Base-by-base conservation (phyloP, 2,329 filamentous ascomycete species). In the Trichoderma citrinoviride region DNA sequence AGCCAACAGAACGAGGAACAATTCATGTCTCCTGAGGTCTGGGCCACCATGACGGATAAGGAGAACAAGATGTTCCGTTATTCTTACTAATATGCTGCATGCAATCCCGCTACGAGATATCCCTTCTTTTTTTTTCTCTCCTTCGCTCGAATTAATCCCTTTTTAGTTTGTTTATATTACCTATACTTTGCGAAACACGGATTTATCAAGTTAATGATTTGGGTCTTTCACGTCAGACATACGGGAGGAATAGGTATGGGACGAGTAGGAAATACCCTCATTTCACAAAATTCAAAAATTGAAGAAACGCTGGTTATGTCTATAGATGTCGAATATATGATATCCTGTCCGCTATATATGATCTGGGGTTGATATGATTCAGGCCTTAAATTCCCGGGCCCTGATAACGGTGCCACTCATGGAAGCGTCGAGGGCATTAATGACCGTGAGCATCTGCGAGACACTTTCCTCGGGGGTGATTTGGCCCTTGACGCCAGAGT, bases 31-130 rank as follows among this genome's bases (percentile, higher is more conserved):
- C 77, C 75, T 2, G 77, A 81, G 65, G 75, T 76, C 5, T 86
- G 77, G 80, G 75, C 75, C 43, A 78, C 80, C 25, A 73, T 84
- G 76, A 87, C 85, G 7, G 85, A 87, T 66, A 79, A 73, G 70
- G 81, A 87, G 74, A 87, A 88, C 69, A 80, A 79, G 70, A 79
- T 77, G 21, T 87, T 87, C 71, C 78, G 83, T 55, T 87, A 87
- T 69, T 76, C 76, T 1, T 80, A 80, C 52, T 81, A 73, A 55
- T 17, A 15, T 29, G 1, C 40, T 46, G 21, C 47, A 53, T 33
- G 7, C 29, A 29, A 46, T 17, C 17, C 49, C 43, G 25, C 37
- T 12, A n/a, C 21, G 40, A 25, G 44, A n/a, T 56, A 41, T 37
- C 37, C 27, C 15, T 7, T 58, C 37, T 23, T 58, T 21, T 37